Evolutionary conservation across 352 stramenopile genomes (phyloP), one percentile per base, ranked within the genome.

Genomic region (Pythium monospermum): DNA sequence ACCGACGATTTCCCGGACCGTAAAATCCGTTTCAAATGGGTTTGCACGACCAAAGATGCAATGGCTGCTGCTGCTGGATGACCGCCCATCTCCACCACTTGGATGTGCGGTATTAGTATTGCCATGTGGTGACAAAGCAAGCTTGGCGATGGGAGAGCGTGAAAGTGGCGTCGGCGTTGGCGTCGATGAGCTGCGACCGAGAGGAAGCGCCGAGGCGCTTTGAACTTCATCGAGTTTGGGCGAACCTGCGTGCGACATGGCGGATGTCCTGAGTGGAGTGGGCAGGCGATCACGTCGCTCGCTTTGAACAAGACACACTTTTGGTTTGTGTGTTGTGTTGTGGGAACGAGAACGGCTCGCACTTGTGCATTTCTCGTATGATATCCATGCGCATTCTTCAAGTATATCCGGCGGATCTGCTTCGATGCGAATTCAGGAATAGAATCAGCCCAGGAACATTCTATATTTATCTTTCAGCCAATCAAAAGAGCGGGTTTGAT

Each of bases 1-100:
- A 15, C 67, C 81, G 12, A 90, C 66, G 21, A 91, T 42, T 44
- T 88, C 57, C n/a, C 78, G 73, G 7, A 85, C 74, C 21, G 49
- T 56, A 32, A 91, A 91, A 41, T 90, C 78, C 1, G 77, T 91
- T 30, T 91, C 77, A 49, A 91, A 91, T n/a, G 76, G 73, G 21
- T 86, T 85, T 12, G 73, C 69, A 1, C 77, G 73, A 4, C 74
- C 77, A 42, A 88, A 91, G 8, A 86, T 45, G 4, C 67, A 70
- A 43, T 54, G 64, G 37, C 27, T 10, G 21, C n/a, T n/a, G n/a
- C n/a, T n/a, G n/a, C n/a, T n/a, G n/a, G n/a, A n/a, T n/a, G n/a
- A n/a, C n/a, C n/a, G n/a, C n/a, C n/a, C n/a, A n/a, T 15, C 18
- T 25, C 8, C 23, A 31, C 6, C 19, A 13, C 19, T 22, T 30